phyloP scores from a whole-genome alignment of 1,139 yeast species.

The Magnusiomyces sp. region DNA sequence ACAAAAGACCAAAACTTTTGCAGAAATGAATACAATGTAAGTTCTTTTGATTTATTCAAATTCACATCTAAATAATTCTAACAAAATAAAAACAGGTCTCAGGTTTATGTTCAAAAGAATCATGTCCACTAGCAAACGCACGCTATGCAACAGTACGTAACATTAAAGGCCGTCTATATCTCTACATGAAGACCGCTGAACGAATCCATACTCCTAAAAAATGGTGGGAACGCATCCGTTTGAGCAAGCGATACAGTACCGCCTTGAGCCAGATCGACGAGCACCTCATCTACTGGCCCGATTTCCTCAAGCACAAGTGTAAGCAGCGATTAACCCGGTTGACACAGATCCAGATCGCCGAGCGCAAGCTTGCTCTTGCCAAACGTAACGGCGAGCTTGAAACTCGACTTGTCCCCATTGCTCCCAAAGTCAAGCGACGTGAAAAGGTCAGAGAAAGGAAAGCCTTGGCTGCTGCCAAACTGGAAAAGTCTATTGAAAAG shows the following conservation, averaged over 20 bases:
- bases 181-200: constrained; percentile 96
- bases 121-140: constrained; percentile 94
- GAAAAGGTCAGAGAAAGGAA: constrained; percentile 92
- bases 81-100: constrained; percentile 24
- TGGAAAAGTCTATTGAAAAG: constrained; percentile 92
- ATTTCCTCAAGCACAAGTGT: constrained; percentile 82
- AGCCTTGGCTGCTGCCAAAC: constrained; percentile 92
- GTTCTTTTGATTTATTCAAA: constrained; percentile 7
- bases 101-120: constrained; percentile 85
- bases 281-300: constrained; percentile 86
- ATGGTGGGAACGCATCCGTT: constrained; percentile 87
- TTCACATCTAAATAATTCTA: not conserved
- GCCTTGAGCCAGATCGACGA: constrained; percentile 86
- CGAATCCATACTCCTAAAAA: constrained; percentile 91
- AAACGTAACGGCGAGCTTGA: constrained; percentile 1
- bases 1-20: constrained; percentile 76
- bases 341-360: constrained; percentile 95
- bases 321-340: constrained; percentile 90
- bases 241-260: constrained; percentile 77
- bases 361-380: constrained; percentile 84
- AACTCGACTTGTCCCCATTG: constrained; percentile 1
- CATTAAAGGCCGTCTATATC: constrained; percentile 76
- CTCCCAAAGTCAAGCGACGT: constrained; percentile 84
- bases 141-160: constrained; percentile 91
- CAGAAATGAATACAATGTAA: constrained; percentile 77